Base-by-base conservation (phyloP, 169 alveolate genomes). In the Besnoitia besnoiti region DNA sequence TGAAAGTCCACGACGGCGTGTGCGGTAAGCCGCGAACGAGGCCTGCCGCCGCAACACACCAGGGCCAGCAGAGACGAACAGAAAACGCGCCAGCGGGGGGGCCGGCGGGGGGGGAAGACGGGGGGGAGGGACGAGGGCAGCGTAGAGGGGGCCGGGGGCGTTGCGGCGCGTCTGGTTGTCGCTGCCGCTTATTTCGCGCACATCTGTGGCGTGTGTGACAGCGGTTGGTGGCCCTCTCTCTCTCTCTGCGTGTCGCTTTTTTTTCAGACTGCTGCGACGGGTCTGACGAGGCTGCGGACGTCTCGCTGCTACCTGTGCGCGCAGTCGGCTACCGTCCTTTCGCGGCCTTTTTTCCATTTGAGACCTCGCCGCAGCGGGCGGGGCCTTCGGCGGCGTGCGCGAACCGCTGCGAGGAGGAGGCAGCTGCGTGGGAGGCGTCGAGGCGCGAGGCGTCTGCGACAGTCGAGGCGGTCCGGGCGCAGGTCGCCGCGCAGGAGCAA, bases 261-360 rank as follows among this genome's bases (percentile, higher is more conserved):
- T 30, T n/a, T n/a, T 1, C 46, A 73, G 82, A 73, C 46, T 73
- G 82, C 82, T 73, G 82, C 82, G 82, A 73, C 82, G 82, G 82
- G 19, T 19, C 82, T 0, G 82, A 73, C 82, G 82, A 73, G n/a
- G 44, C 44, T n/a, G n/a, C 82, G 0, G 82, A 30, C 46, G 82
- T 37, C 8, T 73, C 82, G 19, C 46, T 73, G 82, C 82, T 73
- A 12, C 46, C 39, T 7, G 39, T 73, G 14, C n/a, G 44, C 44
- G 82, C 82, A 2, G 82, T 73, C 39, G 82, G 39, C 47, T 73
- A 16, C 46, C 82, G 82, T 1, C 82, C 82, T 27, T 73, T 35
- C 46, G 0, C 46, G 14, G 44, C 82, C n/a, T 10, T 0, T 10
- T 73, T 73, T 73, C 82, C 82, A 3, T 73, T 73, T 73, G 1